Base-by-base conservation (phyloP, 73 alveolate genomes). In the Uronychia binucleata region DNA sequence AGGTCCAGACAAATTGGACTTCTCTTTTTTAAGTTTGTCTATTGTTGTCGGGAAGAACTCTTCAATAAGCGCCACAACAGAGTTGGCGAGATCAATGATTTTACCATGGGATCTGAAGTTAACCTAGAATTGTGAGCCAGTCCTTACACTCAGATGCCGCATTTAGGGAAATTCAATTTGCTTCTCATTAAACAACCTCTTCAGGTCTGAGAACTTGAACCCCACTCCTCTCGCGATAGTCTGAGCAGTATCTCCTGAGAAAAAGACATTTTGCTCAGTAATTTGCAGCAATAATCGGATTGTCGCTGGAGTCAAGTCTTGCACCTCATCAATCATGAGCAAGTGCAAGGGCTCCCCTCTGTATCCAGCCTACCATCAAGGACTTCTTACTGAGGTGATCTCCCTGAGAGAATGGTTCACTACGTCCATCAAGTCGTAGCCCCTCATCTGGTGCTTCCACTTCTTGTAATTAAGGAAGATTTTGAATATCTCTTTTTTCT, bases 161-260 rank as follows among this genome's bases (percentile, higher is more conserved):
- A 46, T 46, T 11, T 46, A 19, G 19, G 67, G 67, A 19, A 46
- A 11, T 46, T 46, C n/a, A 19, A 11, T 46, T 46, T 89, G 31
- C 8, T 58, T 13, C 33, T 79, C 77, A 29, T 77, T 57, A 77
- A 91, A 96, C 26, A 94, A 60, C 31, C 75, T 82, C 46, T 88
- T 91, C 75, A 96, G 83, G 75, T 96, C 99, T 29, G 80, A 34
- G 91, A 96, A 96, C 76, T 95, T 86, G 76, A 96, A 94, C 14
- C 98, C 98, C 27, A 96, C 99, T n/a, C 99, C 99, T 86, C 88
- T 94, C 0, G 99, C 99, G 19, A 96, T 94, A 28, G 96, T 96
- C 46, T 96, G 90, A 57, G 99, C 98, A 31, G 99, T 94, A 78
- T 96, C 99, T 80, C 99, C 99, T 25, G 96, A 86, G 87, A 96